Evolutionary conservation across 441 rosid genomes (phyloP).

Genomic region (Gossypium lobatum): DNA sequence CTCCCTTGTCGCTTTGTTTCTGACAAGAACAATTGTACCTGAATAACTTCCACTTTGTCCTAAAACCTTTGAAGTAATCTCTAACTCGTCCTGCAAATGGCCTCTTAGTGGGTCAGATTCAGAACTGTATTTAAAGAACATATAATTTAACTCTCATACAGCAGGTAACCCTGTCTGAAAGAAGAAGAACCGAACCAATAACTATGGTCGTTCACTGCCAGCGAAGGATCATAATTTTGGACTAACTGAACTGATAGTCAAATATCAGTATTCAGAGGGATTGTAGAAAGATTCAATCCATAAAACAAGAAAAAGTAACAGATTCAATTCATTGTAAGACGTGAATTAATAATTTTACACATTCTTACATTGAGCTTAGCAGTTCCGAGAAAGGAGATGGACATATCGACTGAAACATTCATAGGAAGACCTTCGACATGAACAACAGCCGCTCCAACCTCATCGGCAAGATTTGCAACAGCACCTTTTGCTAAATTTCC

Average conservation of each 20-base stretch:
- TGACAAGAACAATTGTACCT: constrained; percentile 59
- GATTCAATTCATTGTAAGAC: background rate
- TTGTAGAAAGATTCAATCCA: background rate
- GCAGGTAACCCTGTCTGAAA: background rate
- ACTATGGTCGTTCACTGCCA: background rate
- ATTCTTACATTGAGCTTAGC: constrained; percentile 60
- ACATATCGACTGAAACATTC: constrained; percentile 77
- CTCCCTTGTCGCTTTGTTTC: constrained; percentile 66
- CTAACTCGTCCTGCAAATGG: constrained; percentile 62
- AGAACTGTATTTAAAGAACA: background rate
- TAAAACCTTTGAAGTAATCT: constrained; percentile 57
- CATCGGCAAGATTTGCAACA: constrained; percentile 78
- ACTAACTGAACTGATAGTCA: background rate
- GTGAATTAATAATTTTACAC: background rate
- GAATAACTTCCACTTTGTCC: constrained; percentile 63
- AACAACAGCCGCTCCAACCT: constrained; percentile 64
- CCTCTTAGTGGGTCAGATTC: background rate
- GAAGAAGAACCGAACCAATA: background rate
- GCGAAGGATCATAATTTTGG: background rate
- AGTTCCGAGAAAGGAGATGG: constrained; percentile 59
- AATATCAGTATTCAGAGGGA: background rate
- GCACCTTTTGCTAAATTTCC: constrained; percentile 75
- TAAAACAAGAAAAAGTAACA: background rate
- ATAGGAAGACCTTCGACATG: constrained; percentile 58
- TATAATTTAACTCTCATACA: background rate